Base-by-base conservation (phyloP, 352 stramenopile species). In the Blastocystis sp. region DNA sequence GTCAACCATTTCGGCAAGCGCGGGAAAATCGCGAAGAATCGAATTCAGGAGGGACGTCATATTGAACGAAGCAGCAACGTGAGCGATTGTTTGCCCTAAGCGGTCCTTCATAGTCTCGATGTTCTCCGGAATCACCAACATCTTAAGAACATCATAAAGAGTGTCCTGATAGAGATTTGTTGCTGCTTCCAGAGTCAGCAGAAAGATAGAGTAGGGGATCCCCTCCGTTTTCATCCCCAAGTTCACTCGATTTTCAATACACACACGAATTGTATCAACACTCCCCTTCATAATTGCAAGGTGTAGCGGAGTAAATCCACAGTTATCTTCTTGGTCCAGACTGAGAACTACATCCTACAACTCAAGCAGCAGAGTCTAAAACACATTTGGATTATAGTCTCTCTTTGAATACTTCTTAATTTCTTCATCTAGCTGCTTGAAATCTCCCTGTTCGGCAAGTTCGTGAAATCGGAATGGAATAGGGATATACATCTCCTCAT, bases 401-500 rank as follows among this genome's bases (percentile, higher is more conserved):
- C 50, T 24, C 20, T 68, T 85, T 24, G 53, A 69, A 43, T 85
- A 66, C n/a, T 68, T 85, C 3, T 85, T 26, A n/a, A 85, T 85
- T 30, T 85, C 73, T 50, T 85, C 73, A 13, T 37, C 56, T n/a
- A 85, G 47, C 53, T 69, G 30, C 9, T 65, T 5, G 73, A 24
- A 65, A 18, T 85, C 73, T 34, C 45, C 50, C 13, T 53, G 54
- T 43, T 85, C 53, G 34, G 73, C 73, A 26, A 85, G 56, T 54
- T 85, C 73, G 50, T 85, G 73, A 47, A 85, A 85, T 47, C 73
- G 73, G 53, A 68, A 85, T 30, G 73, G 73, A 66, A 85, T 65
- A 11, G 73, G 73, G 56, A 85, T 85, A 45, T 85, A 85, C 16
- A 85, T 50, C 56, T 85, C 73, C 56, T 85, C 73, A 65, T 85